Conservation (phyloP, 345 rosid genomes). For the Lumnitzera racemosa region DNA sequence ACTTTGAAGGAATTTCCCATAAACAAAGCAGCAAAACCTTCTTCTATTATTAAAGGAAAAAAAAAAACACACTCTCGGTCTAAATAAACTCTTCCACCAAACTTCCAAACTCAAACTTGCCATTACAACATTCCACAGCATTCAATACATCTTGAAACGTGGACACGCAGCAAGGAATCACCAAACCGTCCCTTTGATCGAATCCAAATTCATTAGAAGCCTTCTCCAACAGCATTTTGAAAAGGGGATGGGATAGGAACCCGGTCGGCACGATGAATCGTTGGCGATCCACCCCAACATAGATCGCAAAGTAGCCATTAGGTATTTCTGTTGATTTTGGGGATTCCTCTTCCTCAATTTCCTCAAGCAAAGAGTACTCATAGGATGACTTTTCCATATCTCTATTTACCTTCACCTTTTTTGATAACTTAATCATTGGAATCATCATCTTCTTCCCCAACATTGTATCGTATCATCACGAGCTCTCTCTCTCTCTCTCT, state of each 20-base stretch:
- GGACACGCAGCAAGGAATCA: constrained; percentile 63
- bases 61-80: not conserved
- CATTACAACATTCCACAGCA: constrained; percentile 52
- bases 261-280: constrained; percentile 62
- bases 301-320: constrained; percentile 56
- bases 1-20: no score
- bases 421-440: constrained; percentile 61
- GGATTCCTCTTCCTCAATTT: constrained; percentile 15
- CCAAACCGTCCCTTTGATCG: constrained; percentile 41
- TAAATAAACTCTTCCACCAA: constrained; percentile 67
- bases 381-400: constrained; percentile 22
- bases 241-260: constrained; percentile 57
- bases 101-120: constrained; percentile 53
- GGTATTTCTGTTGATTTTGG: constrained; percentile 27
- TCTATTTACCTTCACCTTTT: constrained; percentile 43
- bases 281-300: constrained; percentile 62
- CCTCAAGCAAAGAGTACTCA: constrained; percentile 24
- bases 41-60: not conserved
- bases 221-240: constrained; percentile 72
- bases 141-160: constrained; percentile 54
- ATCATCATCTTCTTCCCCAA: constrained; percentile 36
- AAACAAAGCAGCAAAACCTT: not conserved
- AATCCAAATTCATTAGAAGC: constrained; percentile 50
- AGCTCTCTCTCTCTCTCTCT: no score
- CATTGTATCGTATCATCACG: not conserved